Base-by-base conservation (phyloP, 306 rosid genomes). In the Quercus cerris region DNA sequence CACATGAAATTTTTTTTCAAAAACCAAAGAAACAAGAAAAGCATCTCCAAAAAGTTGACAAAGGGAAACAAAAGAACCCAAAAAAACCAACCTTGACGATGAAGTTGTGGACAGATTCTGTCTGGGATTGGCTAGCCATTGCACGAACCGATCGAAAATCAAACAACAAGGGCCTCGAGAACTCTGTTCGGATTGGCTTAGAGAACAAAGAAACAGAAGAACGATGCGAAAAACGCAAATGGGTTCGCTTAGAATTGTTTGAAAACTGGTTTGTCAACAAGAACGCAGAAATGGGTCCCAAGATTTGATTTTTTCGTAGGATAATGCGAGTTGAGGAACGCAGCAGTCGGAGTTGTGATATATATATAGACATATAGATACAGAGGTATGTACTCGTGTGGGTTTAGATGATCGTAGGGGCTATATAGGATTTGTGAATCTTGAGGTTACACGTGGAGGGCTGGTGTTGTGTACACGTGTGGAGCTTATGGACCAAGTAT, bases 121-220 rank as follows among this genome's bases (percentile, higher is more conserved):
- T 19, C 70, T 59, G 73, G 31, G 97, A 89, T 28, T 82, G 90
- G 84, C 89, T 51, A 10, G 97, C 94, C 97, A 93, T 91, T 17
- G 88, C 69, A 80, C 76, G 90, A 78, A 80, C 81, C 51, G 86
- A 68, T 70, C 72, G 82, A 22, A 74, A 49, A 38, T 52, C 4
- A 55, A 56, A 75, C 19, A 58, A 76, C 17, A 44, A 44, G 1
- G 83, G 67, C 56, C 67, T 67, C 62, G 63, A 73, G 70, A 78
- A 71, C 52, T 25, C 35, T 18, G 79, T 25, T 41, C 58, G 19
- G 71, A 63, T 69, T 17, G 81, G 56, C 25, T 78, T 20, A 70
- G 54, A 64, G 76, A 59, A 64, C 25, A 63, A 69, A 2, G 71
- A 49, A 19, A n/a, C 15, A 3, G 76, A 46, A 14, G 83, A 80